Evolutionary conservation across 257 asterid genomes (phyloP).

Genomic region (Handroanthus guayacan): DNA sequence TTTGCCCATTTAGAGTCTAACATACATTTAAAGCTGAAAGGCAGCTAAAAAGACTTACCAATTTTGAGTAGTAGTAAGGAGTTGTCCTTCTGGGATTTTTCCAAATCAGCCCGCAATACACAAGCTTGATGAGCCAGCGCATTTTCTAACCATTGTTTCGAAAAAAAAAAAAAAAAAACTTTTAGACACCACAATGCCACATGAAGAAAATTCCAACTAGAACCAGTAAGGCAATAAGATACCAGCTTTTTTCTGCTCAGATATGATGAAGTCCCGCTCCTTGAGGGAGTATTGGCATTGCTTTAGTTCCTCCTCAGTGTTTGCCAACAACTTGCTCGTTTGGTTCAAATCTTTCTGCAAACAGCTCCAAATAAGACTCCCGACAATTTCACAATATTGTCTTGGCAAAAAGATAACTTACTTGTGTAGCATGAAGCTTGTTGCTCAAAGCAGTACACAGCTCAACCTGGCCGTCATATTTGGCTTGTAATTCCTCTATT

Average conservation of each 20-base stretch:
- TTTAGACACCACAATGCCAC: constrained; percentile 13
- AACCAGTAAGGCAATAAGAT: constrained; percentile 1
- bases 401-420: constrained; percentile 33
- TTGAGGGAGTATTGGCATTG: constrained; percentile 60
- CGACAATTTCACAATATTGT: not conserved
- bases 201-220: constrained; percentile 13
- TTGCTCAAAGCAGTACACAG: constrained; percentile 57
- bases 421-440: constrained; percentile 64
- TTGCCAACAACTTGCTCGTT: constrained; percentile 59
- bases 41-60: constrained; percentile 41
- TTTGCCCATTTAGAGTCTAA: not conserved
- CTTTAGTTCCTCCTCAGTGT: constrained; percentile 61
- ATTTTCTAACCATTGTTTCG: constrained; percentile 54
- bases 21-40: not conserved
- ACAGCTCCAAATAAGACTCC: constrained; percentile 35
- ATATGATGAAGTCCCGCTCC: constrained; percentile 72
- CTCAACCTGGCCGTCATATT: constrained; percentile 57
- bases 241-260: constrained; percentile 83
- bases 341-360: constrained; percentile 67
- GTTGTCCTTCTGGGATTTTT: constrained; percentile 65
- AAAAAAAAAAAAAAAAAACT: not conserved
- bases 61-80: constrained; percentile 65
- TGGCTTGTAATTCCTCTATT: constrained; percentile 63
- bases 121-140: constrained; percentile 81
- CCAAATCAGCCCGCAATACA: constrained; percentile 71